Evolutionary conservation across 1,284 basidiomycete genomes (phyloP), one percentile per base, ranked within the genome.

Genomic region (Gomphus sp.): DNA sequence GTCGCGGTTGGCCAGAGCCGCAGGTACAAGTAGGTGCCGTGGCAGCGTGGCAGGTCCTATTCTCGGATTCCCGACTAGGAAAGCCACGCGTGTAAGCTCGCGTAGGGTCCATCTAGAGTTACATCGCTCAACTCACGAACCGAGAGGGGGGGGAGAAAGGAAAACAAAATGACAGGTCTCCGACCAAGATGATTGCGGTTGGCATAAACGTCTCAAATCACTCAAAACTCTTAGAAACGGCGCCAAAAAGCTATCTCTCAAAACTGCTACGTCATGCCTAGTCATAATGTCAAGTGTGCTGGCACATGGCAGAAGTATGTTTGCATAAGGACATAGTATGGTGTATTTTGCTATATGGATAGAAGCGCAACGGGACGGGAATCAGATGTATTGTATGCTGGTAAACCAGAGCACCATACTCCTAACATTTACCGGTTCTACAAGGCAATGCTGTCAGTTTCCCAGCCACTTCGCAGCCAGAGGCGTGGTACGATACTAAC

Each of bases 391-490:
- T 9, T 50, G 49, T 18, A 34, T 14, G 49, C 52, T 18, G 25
- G n/a, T 37, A 7, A 53, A 8, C 28, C 52, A 39, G 36, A 18
- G 37, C 22, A 36, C n/a, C 34, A 18, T 25, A 22, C 2, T 41
- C 33, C 52, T 41, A 25, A 41, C 48, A 50, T 74, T 76, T 67
- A 78, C 71, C 76, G 76, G 68, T 72, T 76, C 76, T 78, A 53
- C 5, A 52, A 22, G 18, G 52, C 16, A 53, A 14, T 60, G 51
- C 31, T 49, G 22, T 53, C 33, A 33, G 33, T 14, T 18, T 5
- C 3, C 47, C 47, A 11, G 28, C 4, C 9, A 25, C 45, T 28
- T 49, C 0, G 25, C 25, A 49, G 11, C 43, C 41, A 49, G 52
- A n/a, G 11, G 14, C 25, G 22, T 18, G 45, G 9, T 44, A 22